Conservation (phyloP, 371 early-diverging fungal genomes). For the Funneliformis caledonium region DNA sequence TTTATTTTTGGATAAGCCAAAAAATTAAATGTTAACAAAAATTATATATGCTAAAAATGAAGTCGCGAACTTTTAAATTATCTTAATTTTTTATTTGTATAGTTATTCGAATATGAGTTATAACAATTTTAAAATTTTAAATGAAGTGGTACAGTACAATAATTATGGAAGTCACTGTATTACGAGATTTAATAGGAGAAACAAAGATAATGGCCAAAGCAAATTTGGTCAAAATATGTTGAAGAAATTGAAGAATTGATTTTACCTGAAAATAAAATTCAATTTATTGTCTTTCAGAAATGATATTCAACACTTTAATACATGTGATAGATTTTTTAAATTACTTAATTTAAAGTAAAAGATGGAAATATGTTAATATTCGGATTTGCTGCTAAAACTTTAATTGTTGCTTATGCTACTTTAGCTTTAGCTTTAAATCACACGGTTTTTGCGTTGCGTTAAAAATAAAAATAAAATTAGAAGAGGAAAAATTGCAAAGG, state of each 20-base stretch:
- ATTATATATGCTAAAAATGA: no score
- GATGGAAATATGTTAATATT: constrained; percentile 90
- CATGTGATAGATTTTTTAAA: constrained; percentile 86
- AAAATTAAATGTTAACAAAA: no score
- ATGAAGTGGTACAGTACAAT: no score
- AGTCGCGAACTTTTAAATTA: no score
- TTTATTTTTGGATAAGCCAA: no score
- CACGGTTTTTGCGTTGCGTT: constrained; percentile 56
- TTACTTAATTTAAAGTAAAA: constrained; percentile 72
- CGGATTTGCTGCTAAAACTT: constrained; percentile 86
- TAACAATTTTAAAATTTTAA: no score
- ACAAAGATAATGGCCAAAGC: constrained; percentile 93
- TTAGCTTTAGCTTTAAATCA: constrained; percentile 84
- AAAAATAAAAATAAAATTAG: constrained; percentile 87
- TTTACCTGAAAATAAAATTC: constrained; percentile 67
- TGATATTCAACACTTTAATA: constrained; percentile 84
- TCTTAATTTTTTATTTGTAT: no score
- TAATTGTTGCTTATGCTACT: constrained; percentile 96
- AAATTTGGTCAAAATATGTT: constrained; percentile 82
- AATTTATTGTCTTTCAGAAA: constrained; percentile 77
- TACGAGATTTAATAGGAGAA: constrained; percentile 93
- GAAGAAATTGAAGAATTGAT: constrained; percentile 62
- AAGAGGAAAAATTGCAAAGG: constrained; percentile 91
- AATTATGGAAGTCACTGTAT: no score
- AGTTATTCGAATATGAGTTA: no score